phyloP scores from a whole-genome alignment of 306 rosid species.

The Erythrophleum fordii region DNA sequence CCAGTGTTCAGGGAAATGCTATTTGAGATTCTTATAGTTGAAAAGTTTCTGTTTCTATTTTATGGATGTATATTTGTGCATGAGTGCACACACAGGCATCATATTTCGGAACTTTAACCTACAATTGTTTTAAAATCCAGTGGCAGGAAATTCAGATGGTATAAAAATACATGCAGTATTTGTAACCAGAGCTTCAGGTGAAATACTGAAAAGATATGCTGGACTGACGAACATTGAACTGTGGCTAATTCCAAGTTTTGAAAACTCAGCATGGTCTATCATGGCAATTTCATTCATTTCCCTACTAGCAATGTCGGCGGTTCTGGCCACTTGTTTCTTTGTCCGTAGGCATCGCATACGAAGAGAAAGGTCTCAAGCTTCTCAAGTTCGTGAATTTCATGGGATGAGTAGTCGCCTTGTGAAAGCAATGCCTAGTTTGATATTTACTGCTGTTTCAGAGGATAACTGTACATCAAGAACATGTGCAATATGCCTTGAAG shows the following conservation, averaged over 20 bases:
- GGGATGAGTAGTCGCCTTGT: conserved; percentile 98
- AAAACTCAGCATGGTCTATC: conserved; percentile 98
- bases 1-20: conserved; percentile 8
- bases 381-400: conserved; percentile 80
- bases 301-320: conserved; percentile 97
- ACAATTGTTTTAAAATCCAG: conserved; percentile 53
- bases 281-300: conserved; percentile 98
- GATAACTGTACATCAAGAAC: conserved; percentile 90
- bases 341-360: conserved; percentile 93
- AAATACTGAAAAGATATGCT: conserved; percentile 58
- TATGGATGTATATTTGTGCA: background rate
- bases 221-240: conserved; percentile 65
- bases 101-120: conserved; percentile 37
- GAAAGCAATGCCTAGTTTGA: conserved; percentile 97
- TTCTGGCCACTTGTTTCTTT: conserved; percentile 96
- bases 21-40: conserved; percentile 11
- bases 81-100: background rate
- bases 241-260: conserved; percentile 94
- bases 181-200: conserved; percentile 80
- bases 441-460: conserved; percentile 86
- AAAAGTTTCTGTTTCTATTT: conserved; percentile 24
- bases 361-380: conserved; percentile 74
- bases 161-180: conserved; percentile 83
- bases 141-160: conserved; percentile 97
- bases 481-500: conserved; percentile 99